Evolutionary conservation across 2,329 filamentous ascomycete species (phyloP).

Genomic region (Ampelomyces quisqualis): DNA sequence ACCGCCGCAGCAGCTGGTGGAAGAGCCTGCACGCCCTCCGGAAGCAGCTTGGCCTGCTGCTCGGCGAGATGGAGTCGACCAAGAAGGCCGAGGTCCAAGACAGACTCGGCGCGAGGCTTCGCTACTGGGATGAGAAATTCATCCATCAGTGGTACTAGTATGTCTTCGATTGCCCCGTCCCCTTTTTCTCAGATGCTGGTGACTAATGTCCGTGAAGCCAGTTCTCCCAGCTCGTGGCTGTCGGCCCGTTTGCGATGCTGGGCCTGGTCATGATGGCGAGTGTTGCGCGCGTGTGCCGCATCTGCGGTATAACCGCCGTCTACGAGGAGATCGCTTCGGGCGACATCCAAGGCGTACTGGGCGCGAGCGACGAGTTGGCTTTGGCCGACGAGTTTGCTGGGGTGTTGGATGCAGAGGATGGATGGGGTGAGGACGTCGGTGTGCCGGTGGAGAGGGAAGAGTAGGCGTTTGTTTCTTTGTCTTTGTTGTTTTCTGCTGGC

Average conservation of each 20-base stretch:
- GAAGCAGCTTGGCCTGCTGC: constrained; percentile 62
- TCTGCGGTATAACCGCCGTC: constrained; percentile 45
- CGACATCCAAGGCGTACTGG: constrained; percentile 48
- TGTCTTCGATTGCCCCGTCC: constrained; percentile 22
- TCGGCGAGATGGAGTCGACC: constrained; percentile 30
- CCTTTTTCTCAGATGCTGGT: not conserved
- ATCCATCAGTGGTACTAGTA: constrained; percentile 44
- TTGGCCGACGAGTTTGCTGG: constrained; percentile 35
- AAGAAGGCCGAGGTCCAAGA: constrained; percentile 21
- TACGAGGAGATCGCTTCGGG: constrained; percentile 47
- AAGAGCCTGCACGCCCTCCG: constrained; percentile 69
- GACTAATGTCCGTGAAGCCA: constrained; percentile 23
- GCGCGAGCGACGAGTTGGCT: constrained; percentile 45
- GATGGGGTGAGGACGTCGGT: constrained; percentile 35
- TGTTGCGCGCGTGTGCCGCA: constrained; percentile 45
- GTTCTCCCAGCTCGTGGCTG: constrained; percentile 50
- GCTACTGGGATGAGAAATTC: constrained; percentile 44
- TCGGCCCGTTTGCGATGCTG: constrained; percentile 49
- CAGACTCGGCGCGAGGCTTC: constrained; percentile 35
- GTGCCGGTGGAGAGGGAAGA: constrained; percentile 25
- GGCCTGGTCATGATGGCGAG: constrained; percentile 49
- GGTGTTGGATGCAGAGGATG: constrained; percentile 30
- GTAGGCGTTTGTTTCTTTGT: constrained; percentile 2
- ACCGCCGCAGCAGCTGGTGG: constrained; percentile 81
- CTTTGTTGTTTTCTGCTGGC: not conserved